Evolutionary conservation across 2,329 filamentous ascomycete species (phyloP), one percentile per base, ranked within the genome.

Genomic region (Trichoderma koningiopsis): DNA sequence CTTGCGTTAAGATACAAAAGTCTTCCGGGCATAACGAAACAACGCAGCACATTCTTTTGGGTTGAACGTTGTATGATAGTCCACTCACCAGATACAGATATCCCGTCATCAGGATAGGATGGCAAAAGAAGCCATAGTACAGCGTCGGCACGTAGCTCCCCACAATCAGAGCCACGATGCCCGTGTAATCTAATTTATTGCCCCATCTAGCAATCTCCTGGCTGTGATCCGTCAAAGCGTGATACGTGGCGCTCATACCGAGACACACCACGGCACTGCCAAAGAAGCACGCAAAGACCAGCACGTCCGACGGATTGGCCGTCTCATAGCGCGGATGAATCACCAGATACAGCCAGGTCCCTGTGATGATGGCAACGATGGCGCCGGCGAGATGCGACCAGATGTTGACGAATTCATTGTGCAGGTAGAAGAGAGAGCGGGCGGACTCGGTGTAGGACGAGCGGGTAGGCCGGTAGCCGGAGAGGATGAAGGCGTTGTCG

Each of bases 101-200:
- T 3, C 86, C 77, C 55, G 82, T 84, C 81, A 93, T 88, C 75
- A 95, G 78, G 8, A 78, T 75, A 3, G 89, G 87, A 72, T 89
- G 82, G 75, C 91, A 93, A 75, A 88, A 92, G 78, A 97, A 93
- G 4, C 91, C 94, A 79, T 96, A 97, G 79, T 93, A 96, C 70
- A 99, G 80, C 61, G 92, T 91, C 2, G 96, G 94, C 57, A 98
- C 88, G 77, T 95, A 97, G 77, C 91, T 95, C 7, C 96, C 96
- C 73, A 95, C 92, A 70, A 98, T 98, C 73, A 99, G 83, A 60
- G 90, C 88, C 35, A 98, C 92, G 74, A 99, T 99, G 7, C 96
- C 96, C 5, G 95, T 88, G 78, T 99, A 98, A 78, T 99, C 96
- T 68, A 98, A 83, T 79, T 97, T 93, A 78, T 98, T 98, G 13